Conservation (phyloP, 495 filamentous ascomycete species). For the Symbiotaphrina buchneri region DNA sequence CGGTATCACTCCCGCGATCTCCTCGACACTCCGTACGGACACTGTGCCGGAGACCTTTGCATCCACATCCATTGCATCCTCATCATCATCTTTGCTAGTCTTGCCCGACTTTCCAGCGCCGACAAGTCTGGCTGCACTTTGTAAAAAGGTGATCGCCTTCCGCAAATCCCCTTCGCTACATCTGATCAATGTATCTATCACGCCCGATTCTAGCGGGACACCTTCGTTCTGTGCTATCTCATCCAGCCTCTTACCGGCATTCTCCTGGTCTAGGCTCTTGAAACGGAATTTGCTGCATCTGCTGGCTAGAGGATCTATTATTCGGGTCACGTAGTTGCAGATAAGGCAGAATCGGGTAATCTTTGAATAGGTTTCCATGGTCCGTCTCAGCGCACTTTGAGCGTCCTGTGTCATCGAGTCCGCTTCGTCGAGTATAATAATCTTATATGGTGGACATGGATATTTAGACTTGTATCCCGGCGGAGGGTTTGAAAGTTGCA, state of each 20-base stretch:
- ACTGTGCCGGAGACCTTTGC: slow-evolving; percentile 20
- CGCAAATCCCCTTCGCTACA: slow-evolving; percentile 86
- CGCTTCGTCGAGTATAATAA: slow-evolving; percentile 92
- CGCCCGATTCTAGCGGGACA: slow-evolving; percentile 52
- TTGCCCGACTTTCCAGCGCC: slow-evolving; percentile 23
- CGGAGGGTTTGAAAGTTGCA: slow-evolving; percentile 70
- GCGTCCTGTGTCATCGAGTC: slow-evolving; percentile 99
- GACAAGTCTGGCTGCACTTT: slow-evolving; percentile 67
- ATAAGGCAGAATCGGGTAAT: slow-evolving; percentile 95
- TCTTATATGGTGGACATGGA: slow-evolving; percentile 95
- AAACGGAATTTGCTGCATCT: slow-evolving; percentile 95
- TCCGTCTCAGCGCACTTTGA: slow-evolving; percentile 73
- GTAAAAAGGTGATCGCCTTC: slow-evolving; percentile 89
- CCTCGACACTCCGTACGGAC: slow-evolving; percentile 62
- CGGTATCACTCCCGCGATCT: slow-evolving; percentile 91
- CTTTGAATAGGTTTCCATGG: slow-evolving; percentile 93
- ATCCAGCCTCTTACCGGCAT: slow-evolving; percentile 6
- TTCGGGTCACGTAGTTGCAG: slow-evolving; percentile 95
- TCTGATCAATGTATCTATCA: slow-evolving; percentile 57
- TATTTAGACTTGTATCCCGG: slow-evolving; percentile 48
- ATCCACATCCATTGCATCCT: slow-evolving; percentile 27
- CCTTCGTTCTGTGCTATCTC: slow-evolving; percentile 5
- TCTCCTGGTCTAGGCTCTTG: slow-evolving; percentile 67
- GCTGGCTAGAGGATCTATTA: slow-evolving; percentile 88
- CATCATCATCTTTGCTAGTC: slow-evolving; percentile 28